phyloP scores from a whole-genome alignment of 306 rosid species.

The Trifolium dubium region DNA sequence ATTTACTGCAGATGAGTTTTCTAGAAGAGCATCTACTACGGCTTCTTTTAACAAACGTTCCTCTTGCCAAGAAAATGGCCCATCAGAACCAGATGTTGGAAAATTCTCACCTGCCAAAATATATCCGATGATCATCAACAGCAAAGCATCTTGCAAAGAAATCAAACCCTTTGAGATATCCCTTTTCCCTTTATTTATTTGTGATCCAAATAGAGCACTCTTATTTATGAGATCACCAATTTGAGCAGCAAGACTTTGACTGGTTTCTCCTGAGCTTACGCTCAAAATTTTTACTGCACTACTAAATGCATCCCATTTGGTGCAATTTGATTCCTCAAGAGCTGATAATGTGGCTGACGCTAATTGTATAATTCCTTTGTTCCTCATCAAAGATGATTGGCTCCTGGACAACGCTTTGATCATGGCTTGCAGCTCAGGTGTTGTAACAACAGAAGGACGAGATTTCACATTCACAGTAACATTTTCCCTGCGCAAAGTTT shows the following conservation, averaged over 20 bases:
- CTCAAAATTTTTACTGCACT: slow-evolving; percentile 76
- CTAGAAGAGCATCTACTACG: slow-evolving; percentile 79
- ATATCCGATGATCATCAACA: slow-evolving; percentile 77
- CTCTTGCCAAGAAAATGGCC: slow-evolving; percentile 99
- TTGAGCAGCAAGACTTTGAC: slow-evolving; percentile 92
- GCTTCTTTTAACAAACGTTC: slow-evolving; percentile 86
- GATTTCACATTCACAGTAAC: slow-evolving; percentile 63
- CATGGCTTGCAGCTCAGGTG: slow-evolving; percentile 73
- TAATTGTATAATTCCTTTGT: slow-evolving; percentile 90
- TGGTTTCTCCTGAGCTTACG: slow-evolving; percentile 83
- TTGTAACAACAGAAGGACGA: slow-evolving; percentile 69
- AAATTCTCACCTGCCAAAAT: slow-evolving; percentile 90
- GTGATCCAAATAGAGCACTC: slow-evolving; percentile 71
- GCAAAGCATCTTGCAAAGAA: slow-evolving; percentile 80
- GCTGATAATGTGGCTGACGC: slow-evolving; percentile 77
- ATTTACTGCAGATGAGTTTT: slow-evolving; percentile 70
- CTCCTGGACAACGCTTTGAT: slow-evolving; percentile 72
- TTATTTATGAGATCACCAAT: slow-evolving; percentile 82
- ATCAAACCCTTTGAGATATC: slow-evolving; percentile 66
- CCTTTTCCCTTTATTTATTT: slow-evolving; percentile 52
- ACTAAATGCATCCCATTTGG: slow-evolving; percentile 84
- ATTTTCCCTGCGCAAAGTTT: slow-evolving; percentile 71
- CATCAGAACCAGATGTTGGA: slow-evolving; percentile 85
- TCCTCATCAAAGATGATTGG: slow-evolving; percentile 71
- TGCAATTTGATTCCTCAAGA: slow-evolving; percentile 67